Conservation (phyloP, 371 early-diverging fungal species). For the Mucor lusitanicus region DNA sequence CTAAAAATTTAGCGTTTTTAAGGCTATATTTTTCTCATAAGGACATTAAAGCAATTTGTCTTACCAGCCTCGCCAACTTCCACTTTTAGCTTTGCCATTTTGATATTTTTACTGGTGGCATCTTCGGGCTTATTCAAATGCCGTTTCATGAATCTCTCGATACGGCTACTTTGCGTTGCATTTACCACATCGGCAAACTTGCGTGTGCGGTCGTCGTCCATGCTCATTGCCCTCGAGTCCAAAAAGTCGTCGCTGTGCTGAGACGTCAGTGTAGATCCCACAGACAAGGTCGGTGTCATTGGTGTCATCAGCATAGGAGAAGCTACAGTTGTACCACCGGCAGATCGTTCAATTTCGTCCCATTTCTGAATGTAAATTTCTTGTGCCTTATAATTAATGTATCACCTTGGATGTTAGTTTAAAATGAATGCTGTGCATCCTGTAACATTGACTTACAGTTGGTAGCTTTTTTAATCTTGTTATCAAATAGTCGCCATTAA, state of each 20-base stretch:
- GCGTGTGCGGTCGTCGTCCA: slow-evolving; percentile 21
- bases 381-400: slow-evolving; percentile 15
- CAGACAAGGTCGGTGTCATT: slow-evolving; percentile 3
- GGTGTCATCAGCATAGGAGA: slow-evolving; percentile 23
- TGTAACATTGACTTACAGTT: slow-evolving; percentile 11
- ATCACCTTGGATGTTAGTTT: background rate
- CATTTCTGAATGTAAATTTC: slow-evolving; percentile 28
- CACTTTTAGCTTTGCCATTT: slow-evolving; percentile 30
- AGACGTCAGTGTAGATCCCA: background rate
- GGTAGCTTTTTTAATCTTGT: slow-evolving; percentile 23
- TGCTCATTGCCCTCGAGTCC: slow-evolving; percentile 19
- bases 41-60: background rate
- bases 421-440: background rate
- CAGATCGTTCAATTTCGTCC: slow-evolving; percentile 31
- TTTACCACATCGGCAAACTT: background rate
- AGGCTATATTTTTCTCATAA: background rate
- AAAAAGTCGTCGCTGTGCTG: background rate
- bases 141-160: slow-evolving; percentile 33
- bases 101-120: slow-evolving; percentile 18
- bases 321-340: slow-evolving; percentile 5
- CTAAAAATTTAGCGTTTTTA: slow-evolving; percentile 9
- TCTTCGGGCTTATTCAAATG: slow-evolving; percentile 27
- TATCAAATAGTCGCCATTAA: slow-evolving; percentile 21
- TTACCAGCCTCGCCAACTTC: slow-evolving; percentile 32
- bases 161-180: slow-evolving; percentile 22